Base-by-base conservation (phyloP, 106 monocot genomes). In the Hemerocallis citrina region DNA sequence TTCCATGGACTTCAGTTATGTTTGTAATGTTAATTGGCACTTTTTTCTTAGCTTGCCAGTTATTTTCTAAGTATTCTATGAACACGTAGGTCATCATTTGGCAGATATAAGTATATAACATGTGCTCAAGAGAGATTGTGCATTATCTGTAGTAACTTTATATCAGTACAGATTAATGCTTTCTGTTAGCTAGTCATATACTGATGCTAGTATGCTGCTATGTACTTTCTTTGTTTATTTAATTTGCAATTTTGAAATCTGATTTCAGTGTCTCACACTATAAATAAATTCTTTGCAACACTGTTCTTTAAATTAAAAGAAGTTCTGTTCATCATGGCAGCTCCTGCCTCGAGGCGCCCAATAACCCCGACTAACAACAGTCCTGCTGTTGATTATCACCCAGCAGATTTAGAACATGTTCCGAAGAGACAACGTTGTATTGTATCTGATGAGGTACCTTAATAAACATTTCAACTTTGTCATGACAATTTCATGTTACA, bases 351-450 rank as follows among this genome's bases (percentile, higher is more conserved):
- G 75, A 83, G 78, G 68, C 78, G 68, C 33, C 83, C 78, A 27
- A 45, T 71, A 50, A 75, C 83, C 50, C 61, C 42, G 23, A 71
- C 76, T 27, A 58, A 50, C 20, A 71, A 21, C 29, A 82, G 70
- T 56, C 60, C 68, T 37, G 64, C 69, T 45, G 39, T 76, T 13
- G 78, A 78, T 67, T 83, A 78, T 58, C 83, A 71, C 33, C 75
- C 83, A 34, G 75, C 83, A 31, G 83, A 83, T 75, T 75, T 75
- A 46, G 86, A 81, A 32, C 77, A 81, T 72, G 68, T 78, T 33
- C n/a, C 75, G 23, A 86, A 86, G 57, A 63, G 81, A 38, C 9
- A 55, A 67, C 75, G 81, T 13, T 46, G 81, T 51, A 55, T 75
- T 28, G 60, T 70, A 35, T 70, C 86, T 57, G 81, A 78, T 34